Percentiles rank a stretch among this genome's conserved stretches.
phyloP scores from a whole-genome alignment of 148 eudicot genomes.

The Fallopia convolvulus region DNA sequence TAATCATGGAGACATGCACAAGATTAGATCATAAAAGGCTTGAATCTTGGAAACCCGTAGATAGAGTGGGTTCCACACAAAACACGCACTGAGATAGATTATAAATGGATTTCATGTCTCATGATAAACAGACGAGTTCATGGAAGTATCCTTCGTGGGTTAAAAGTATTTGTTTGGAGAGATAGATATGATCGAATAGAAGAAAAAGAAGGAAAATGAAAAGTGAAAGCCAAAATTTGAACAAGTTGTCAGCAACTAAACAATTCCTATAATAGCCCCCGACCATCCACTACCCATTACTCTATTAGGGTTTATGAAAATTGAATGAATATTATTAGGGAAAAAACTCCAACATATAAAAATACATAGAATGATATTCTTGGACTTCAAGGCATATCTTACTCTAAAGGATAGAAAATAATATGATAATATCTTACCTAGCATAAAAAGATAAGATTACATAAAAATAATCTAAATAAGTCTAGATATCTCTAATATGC shows the following conservation, averaged over 20 bases:
- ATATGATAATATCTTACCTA: no score
- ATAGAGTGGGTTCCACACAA: not conserved
- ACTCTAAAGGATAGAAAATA: no score
- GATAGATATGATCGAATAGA: not conserved
- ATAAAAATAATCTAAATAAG: no score
- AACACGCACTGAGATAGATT: constrained; percentile 3
- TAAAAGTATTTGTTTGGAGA: not conserved
- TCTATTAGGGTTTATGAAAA: no score
- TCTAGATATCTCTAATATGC: no score
- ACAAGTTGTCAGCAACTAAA: not conserved
- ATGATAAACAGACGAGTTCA: not conserved
- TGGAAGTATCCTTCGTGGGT: not conserved
- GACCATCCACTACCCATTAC: not conserved
- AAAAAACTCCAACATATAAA: no score
- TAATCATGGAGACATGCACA: not conserved
- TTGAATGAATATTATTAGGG: no score
- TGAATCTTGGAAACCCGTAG: not conserved
- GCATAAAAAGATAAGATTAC: no score
- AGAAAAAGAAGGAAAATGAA: not conserved
- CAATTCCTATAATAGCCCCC: not conserved
- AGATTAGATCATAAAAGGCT: constrained; percentile 2
- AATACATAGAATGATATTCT: no score
- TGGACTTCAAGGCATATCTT: no score
- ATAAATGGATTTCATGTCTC: not conserved
- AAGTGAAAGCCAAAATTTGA: not conserved